Percentiles rank a stretch among this genome's conserved stretches.
Conservation (phyloP, 192 early-diverging fungal genomes). For the Spizellomyces sp. region DNA sequence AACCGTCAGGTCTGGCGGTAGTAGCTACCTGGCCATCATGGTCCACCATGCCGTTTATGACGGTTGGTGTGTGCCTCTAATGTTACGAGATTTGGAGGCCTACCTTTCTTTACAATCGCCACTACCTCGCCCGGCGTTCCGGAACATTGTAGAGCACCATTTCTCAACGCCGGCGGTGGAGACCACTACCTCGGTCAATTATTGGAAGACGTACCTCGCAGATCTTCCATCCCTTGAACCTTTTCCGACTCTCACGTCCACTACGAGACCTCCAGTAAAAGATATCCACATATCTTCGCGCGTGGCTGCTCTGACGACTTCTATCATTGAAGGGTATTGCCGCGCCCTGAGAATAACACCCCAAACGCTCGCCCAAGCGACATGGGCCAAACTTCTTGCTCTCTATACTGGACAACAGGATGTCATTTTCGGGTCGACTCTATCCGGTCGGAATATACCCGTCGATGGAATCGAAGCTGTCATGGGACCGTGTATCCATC, state of each 20-base stretch:
- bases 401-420: conserved; percentile 3
- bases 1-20: background rate
- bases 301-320: background rate
- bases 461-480: background rate
- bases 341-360: background rate
- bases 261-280: background rate
- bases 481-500: conserved; percentile 1
- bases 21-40: conserved; percentile 8
- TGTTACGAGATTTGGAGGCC: conserved; percentile 11
- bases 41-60: conserved; percentile 25
- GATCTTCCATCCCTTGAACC: background rate
- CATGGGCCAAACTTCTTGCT: conserved; percentile 11
- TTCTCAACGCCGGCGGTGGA: background rate
- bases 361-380: conserved; percentile 1
- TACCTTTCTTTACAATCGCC: background rate
- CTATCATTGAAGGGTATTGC: background rate
- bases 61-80: conserved; percentile 22
- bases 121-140: background rate
- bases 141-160: background rate
- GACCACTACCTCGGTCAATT: background rate
- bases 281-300: background rate
- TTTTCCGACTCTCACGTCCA: conserved; percentile 1
- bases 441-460: conserved; percentile 11
- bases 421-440: background rate
- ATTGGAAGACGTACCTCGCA: background rate